Evolutionary conservation across 768 basidiomycete genomes (phyloP).

Genomic region (Xanthoconium purpureum): DNA sequence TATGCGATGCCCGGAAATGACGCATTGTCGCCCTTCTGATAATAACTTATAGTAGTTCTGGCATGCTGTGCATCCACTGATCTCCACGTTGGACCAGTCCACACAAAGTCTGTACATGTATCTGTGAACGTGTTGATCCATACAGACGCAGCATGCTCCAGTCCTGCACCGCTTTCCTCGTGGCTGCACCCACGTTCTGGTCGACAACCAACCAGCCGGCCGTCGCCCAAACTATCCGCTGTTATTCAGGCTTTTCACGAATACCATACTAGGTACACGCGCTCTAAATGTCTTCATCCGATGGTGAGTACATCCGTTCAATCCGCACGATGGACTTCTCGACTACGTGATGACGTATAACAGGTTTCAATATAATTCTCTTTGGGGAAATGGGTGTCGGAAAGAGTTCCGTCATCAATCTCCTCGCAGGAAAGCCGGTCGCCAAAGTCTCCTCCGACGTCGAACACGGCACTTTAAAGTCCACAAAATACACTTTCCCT

Average conservation of each 20-base stretch:
- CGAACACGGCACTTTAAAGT: constrained; percentile 34
- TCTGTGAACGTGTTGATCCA: not conserved
- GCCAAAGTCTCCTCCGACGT: constrained; percentile 34
- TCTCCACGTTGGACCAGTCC: constrained; percentile 12
- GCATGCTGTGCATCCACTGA: constrained; percentile 16
- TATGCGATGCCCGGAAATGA: constrained; percentile 7
- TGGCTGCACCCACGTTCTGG: not conserved
- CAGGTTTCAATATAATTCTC: constrained; percentile 28
- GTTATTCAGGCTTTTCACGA: constrained; percentile 7
- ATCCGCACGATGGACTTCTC: not conserved
- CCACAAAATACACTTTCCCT: constrained; percentile 22
- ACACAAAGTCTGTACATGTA: constrained; percentile 4
- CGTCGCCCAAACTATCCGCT: not conserved
- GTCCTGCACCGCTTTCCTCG: constrained; percentile 5
- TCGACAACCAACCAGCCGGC: constrained; percentile 1
- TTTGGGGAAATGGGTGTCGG: constrained; percentile 34
- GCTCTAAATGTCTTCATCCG: constrained; percentile 17
- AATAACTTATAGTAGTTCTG: not conserved
- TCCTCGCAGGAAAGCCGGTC: constrained; percentile 30
- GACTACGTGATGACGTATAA: not conserved
- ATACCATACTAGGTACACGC: not conserved
- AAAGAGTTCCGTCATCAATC: constrained; percentile 46
- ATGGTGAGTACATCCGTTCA: constrained; percentile 11
- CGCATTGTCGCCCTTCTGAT: constrained; percentile 4
- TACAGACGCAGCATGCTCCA: not conserved